Evolutionary conservation across 23 red algal genomes (phyloP), one percentile per base, ranked within the genome.

Genomic region (Cyanidium caldarium): DNA sequence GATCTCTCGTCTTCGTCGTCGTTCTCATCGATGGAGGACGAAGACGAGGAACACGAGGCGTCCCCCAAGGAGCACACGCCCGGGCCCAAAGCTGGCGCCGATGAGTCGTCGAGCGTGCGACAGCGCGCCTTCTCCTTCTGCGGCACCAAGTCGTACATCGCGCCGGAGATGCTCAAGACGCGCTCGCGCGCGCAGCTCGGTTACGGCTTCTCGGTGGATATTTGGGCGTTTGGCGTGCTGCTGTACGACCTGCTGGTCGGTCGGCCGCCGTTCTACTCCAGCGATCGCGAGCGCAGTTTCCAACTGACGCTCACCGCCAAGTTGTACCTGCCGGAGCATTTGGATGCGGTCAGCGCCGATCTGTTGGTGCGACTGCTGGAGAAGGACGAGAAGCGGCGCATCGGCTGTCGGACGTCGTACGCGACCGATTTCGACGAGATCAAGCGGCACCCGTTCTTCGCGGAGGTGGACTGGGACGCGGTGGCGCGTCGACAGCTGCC

Each of bases 121-220:
- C 65, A 58, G 25, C 80, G 79, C 35, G 81, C 87, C 2, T 67
- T 44, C 20, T 82, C 90, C 0, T 87, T 95, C 65, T 95, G 90
- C 73, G 87, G 87, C 2, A 84, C 87, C 37, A 68, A 81, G 39
- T 80, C 79, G 29, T 93, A 93, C 36, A 80, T 82, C 5, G 76
- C 80, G 25, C 80, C 87, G 31, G 87, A 93, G 65, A 84, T 93
- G 87, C 42, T 93, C 35, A 76, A 65, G 39, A 74, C 80, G 46
- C 74, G 74, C 20, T 16, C 51, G 7, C 68, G 68, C 30, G 31
- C 16, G 26, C 68, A 42, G 46, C 68, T 33, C 16, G 72, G 80
- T 2, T 94, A 94, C 39, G 80, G 87, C 16, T 76, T 66, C 72
- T 82, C 87, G 16, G 77, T 94, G 30, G 87, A 94, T 37, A 81